Evolutionary conservation across 768 basidiomycete genomes (phyloP).

Genomic region (Lactarius hengduanensis): DNA sequence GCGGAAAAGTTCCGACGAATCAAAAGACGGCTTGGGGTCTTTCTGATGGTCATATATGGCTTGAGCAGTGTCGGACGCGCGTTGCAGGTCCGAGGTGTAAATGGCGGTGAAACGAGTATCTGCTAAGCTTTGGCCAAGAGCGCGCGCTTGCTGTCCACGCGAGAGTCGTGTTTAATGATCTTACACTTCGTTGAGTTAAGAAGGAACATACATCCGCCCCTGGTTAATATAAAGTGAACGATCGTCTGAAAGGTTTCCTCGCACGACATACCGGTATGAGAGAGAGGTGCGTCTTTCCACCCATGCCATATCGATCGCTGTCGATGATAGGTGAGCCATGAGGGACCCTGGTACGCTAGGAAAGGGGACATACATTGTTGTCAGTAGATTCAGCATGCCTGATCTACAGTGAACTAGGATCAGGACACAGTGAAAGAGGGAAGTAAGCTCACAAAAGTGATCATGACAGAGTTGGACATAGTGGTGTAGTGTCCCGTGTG

Average conservation of each 20-base stretch:
- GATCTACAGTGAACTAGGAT: constrained; percentile 42
- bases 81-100: constrained; percentile 63
- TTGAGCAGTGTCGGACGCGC: constrained; percentile 60
- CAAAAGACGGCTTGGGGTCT: constrained; percentile 47
- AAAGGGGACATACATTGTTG: constrained; percentile 51
- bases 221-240: constrained; percentile 8
- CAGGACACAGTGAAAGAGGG: background rate
- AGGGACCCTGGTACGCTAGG: background rate
- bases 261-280: constrained; percentile 58
- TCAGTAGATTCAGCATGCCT: constrained; percentile 78
- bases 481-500: background rate
- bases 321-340: background rate
- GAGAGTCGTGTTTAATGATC: background rate
- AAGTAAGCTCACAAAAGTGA: constrained; percentile 34
- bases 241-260: background rate
- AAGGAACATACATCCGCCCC: constrained; percentile 35
- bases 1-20: constrained; percentile 50
- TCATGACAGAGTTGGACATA: constrained; percentile 28
- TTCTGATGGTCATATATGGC: constrained; percentile 51
- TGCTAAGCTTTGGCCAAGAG: constrained; percentile 55
- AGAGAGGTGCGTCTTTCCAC: constrained; percentile 68
- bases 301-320: constrained; percentile 64
- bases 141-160: constrained; percentile 34
- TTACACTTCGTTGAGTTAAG: background rate
- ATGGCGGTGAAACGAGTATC: constrained; percentile 51